Conservation (phyloP, 306 rosid species). For the Arachis stenosperma region DNA sequence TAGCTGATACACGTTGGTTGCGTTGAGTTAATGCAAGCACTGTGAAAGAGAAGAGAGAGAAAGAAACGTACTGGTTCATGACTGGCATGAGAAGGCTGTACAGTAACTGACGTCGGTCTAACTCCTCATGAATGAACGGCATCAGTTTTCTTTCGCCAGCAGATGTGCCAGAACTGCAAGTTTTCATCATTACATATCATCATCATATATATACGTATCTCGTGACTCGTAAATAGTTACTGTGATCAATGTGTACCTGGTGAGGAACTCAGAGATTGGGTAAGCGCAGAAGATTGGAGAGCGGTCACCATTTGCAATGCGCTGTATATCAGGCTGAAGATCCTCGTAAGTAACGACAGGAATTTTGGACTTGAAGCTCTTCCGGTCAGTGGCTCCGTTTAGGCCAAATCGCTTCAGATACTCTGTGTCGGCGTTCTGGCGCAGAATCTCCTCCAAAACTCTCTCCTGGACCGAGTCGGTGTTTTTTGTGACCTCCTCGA, state of each 20-base stretch:
- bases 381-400: constrained; percentile 69
- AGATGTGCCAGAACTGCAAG: constrained; percentile 87
- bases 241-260: constrained; percentile 43
- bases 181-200: not conserved
- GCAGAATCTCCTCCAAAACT: constrained; percentile 61
- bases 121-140: constrained; percentile 79
- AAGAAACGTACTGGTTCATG: constrained; percentile 69
- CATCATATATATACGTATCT: too few relatives aligned
- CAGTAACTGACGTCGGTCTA: constrained; percentile 78
- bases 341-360: constrained; percentile 80
- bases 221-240: too few relatives aligned
- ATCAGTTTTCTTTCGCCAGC: constrained; percentile 90
- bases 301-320: constrained; percentile 87
- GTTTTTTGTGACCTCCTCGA: constrained; percentile 70
- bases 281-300: constrained; percentile 68
- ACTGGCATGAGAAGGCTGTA: constrained; percentile 92
- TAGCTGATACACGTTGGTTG: too few relatives aligned
- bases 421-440: constrained; percentile 68
- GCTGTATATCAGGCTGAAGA: constrained; percentile 74
- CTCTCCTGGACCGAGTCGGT: constrained; percentile 54
- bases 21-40: not conserved
- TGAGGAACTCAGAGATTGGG: constrained; percentile 90
- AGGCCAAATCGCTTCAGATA: constrained; percentile 63
- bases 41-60: not conserved
- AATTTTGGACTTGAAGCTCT: constrained; percentile 69